Evolutionary conservation across 768 basidiomycete species (phyloP), one percentile per base, ranked within the genome.

Genomic region (Crucibulum laeve): DNA sequence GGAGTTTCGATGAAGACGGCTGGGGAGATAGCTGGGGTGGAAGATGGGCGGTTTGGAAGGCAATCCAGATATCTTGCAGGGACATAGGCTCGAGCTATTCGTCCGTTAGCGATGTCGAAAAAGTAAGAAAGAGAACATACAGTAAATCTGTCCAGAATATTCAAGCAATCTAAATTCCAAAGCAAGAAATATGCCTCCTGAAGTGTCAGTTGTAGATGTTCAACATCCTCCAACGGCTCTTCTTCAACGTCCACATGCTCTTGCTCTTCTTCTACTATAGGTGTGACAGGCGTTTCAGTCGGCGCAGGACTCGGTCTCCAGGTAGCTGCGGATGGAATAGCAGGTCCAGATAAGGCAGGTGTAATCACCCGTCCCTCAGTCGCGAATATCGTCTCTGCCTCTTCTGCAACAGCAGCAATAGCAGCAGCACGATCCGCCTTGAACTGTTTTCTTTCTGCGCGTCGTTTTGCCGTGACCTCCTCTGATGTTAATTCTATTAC

Each of bases 361-460:
- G 72, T 64, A 18, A 80, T 70, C 8, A 85, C 71, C 18, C 78
- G 80, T 13, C 87, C 85, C 55, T 86, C 81, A 15, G 73, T 69
- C 10, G 73, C 76, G 53, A 91, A 93, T 0, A 84, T 77, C 1
- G 68, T 71, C 56, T 92, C 90, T 4, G 88, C 90, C 55, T 89
- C 84, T 28, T 83, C 83, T 0, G 82, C 84, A 0, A 87, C 87
- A 0, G 77, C 77, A 1, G 90, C 90, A 51, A 96, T 87, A 2
- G 93, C 95, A 44, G 74, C 70, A 21, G 94, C 93, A 55, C 96
- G 82, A 57, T 95, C 91, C 28, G 84, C 71, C 64, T 99, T 99
- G 73, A 95, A 94, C 53, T 92, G 87, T 53, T 84, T 84, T 26
- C 96, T 83, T 53, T 94, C 91, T 23, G 82, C 80, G 37, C 96